Conservation (phyloP, 306 rosid genomes). For the Biancaea sappan region DNA sequence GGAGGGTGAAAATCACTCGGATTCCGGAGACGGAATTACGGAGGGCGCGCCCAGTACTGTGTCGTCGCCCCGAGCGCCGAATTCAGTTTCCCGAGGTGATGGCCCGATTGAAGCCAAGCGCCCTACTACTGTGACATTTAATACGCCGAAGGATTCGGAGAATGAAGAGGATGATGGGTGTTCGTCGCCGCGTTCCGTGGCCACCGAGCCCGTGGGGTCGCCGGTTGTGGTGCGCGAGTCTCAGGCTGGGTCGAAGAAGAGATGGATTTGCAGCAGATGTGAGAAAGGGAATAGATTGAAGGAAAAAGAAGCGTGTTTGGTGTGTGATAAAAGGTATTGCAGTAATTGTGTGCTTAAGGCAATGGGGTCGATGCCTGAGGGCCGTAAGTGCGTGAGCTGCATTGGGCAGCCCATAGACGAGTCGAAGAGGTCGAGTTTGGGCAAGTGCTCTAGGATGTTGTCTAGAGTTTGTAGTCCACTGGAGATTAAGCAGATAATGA, state of each 20-base stretch:
- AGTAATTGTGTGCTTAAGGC: conserved; percentile 77
- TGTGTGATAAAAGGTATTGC: conserved; percentile 78
- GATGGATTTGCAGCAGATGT: conserved; percentile 70
- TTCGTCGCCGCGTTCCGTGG: conserved; percentile 57
- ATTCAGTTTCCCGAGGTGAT: conserved; percentile 25
- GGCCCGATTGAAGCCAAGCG: conserved; percentile 39
- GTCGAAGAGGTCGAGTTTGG: conserved; percentile 61
- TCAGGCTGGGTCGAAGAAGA: conserved; percentile 37
- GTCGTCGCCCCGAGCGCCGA: conserved; percentile 34
- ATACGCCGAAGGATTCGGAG: conserved; percentile 64
- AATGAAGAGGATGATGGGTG: conserved; percentile 56
- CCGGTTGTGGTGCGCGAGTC: conserved; percentile 34
- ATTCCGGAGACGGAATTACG: conserved; percentile 38
- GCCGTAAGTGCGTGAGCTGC: conserved; percentile 84
- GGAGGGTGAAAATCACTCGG: conserved; percentile 38
- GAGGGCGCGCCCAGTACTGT: conserved; percentile 41
- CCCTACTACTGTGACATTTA: conserved; percentile 59
- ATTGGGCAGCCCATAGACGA: conserved; percentile 80
- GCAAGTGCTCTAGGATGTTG: conserved; percentile 76
- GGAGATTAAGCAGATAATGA: conserved; percentile 90
- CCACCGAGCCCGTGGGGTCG: conserved; percentile 60
- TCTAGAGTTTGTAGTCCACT: conserved; percentile 76
- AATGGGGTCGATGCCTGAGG: conserved; percentile 98
- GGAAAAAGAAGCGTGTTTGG: conserved; percentile 82
- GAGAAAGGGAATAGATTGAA: conserved; percentile 71